Evolutionary conservation across 139 green algal species (phyloP).

Genomic region (Chloropicon primus): DNA sequence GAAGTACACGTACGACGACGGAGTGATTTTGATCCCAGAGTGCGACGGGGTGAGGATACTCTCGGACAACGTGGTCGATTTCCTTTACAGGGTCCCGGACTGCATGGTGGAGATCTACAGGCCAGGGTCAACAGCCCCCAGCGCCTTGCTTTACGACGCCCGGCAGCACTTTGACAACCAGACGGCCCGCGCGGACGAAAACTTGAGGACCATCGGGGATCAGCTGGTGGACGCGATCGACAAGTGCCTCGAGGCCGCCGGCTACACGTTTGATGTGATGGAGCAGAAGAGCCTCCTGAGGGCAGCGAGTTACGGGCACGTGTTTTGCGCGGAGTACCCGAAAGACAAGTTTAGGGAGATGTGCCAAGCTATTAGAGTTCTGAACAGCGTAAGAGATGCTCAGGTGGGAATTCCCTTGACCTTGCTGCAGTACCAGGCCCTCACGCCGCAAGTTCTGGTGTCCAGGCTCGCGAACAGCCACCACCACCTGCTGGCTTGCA

Average conservation of each 20-base stretch:
- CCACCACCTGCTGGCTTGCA: slow-evolving; percentile 49
- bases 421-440: slow-evolving; percentile 45
- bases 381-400: slow-evolving; percentile 56
- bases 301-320: slow-evolving; percentile 24
- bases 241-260: slow-evolving; percentile 21
- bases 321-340: slow-evolving; percentile 23
- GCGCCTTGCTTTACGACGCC: slow-evolving; percentile 60
- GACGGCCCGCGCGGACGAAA: slow-evolving; percentile 27
- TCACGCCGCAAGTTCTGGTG: slow-evolving; percentile 43
- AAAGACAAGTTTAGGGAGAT: slow-evolving; percentile 22
- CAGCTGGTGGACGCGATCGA: slow-evolving; percentile 17
- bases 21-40: slow-evolving; percentile 18
- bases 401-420: slow-evolving; percentile 63
- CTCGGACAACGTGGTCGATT: slow-evolving; percentile 10
- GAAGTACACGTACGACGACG: slow-evolving; percentile 15
- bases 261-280: slow-evolving; percentile 19
- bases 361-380: slow-evolving; percentile 41
- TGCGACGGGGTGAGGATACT: slow-evolving; percentile 63
- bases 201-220: slow-evolving; percentile 14
- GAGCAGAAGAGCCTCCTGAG: slow-evolving; percentile 19
- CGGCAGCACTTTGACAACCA: slow-evolving; percentile 58
- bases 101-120: slow-evolving; percentile 34
- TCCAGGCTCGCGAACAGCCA: slow-evolving; percentile 29
- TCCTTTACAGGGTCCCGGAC: slow-evolving; percentile 24
- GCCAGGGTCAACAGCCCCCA: slow-evolving; percentile 32